These are phyloP conservation scores for Daldinia concentrica DNA, from an alignment of 495 filamentous ascomycete species.

Conservation along the genomic window DNA sequence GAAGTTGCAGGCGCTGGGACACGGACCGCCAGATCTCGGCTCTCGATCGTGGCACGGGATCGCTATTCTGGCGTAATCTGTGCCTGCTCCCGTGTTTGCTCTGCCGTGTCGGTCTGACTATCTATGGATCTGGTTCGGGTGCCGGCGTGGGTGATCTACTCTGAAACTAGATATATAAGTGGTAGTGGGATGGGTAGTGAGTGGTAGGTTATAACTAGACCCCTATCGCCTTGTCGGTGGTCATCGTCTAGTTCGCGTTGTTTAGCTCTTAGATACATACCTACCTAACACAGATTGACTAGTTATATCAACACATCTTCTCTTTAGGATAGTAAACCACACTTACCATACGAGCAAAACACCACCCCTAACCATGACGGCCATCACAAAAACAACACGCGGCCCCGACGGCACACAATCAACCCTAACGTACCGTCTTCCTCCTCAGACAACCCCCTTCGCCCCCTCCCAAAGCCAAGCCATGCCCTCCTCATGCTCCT, in stretches of 20 bases:
- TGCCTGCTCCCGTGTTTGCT: constrained; percentile 10
- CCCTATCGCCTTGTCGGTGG: background rate
- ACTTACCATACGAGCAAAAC: background rate
- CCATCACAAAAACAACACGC: constrained; percentile 18
- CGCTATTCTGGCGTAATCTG: constrained; percentile 19
- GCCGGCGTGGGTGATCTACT: background rate
- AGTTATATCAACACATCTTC: too few species aligned
- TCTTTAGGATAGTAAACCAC: too few species aligned
- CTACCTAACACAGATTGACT: too few species aligned
- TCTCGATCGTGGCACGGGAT: constrained; percentile 15
- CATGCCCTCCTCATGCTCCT: constrained; percentile 22
- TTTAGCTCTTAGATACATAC: background rate
- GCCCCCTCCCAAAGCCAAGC: background rate
- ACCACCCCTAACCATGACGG: constrained; percentile 14
- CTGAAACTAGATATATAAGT: background rate
- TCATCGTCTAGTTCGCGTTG: background rate
- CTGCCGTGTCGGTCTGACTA: background rate
- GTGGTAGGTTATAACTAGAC: background rate
- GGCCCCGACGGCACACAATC: constrained; percentile 15
- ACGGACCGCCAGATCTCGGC: constrained; percentile 16
- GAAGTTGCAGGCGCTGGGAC: background rate
- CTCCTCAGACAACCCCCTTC: constrained; percentile 28
- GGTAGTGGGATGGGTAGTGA: background rate
- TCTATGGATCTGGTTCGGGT: background rate
- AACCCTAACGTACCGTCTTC: constrained; percentile 5